phyloP scores from a whole-genome alignment of 768 basidiomycete species.

The Russula lepida region DNA sequence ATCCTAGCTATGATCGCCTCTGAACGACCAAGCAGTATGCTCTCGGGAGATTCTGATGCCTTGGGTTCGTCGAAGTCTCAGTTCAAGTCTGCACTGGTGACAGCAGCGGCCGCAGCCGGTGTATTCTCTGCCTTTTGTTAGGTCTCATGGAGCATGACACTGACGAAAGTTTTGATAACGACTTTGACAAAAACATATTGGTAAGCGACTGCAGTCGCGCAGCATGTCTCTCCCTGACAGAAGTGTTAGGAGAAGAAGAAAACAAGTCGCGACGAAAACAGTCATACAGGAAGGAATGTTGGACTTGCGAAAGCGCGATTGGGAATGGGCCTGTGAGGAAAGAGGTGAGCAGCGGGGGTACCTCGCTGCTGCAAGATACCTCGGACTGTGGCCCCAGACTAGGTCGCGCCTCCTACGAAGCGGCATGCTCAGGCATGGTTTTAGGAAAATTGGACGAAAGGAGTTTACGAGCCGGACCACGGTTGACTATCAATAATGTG shows the following conservation, averaged over 20 bases:
- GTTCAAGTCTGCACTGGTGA: slow-evolving; percentile 45
- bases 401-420: too few species aligned
- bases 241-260: slow-evolving; percentile 24
- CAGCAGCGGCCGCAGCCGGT: slow-evolving; percentile 38
- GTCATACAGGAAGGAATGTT: neutral
- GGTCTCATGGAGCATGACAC: slow-evolving; percentile 72
- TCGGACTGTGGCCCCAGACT: too few species aligned
- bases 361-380: too few species aligned
- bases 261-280: neutral
- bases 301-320: too few species aligned
- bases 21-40: slow-evolving; percentile 80
- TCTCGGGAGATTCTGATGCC: slow-evolving; percentile 90
- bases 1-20: slow-evolving; percentile 85
- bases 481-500: too few species aligned
- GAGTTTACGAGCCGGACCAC: too few species aligned
- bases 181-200: slow-evolving; percentile 83
- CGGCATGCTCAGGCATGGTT: too few species aligned
- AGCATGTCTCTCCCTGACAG: slow-evolving; percentile 88
- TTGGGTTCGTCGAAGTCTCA: slow-evolving; percentile 93
- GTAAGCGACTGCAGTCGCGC: slow-evolving; percentile 80
- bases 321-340: too few species aligned
- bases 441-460: too few species aligned
- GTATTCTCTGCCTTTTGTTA: slow-evolving; percentile 79
- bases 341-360: too few species aligned
- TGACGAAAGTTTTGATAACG: slow-evolving; percentile 83